Percentiles rank a stretch among this genome's conserved stretches.
Evolutionary conservation across 257 asterid genomes (phyloP).

Genomic region (Echium plantagineum): DNA sequence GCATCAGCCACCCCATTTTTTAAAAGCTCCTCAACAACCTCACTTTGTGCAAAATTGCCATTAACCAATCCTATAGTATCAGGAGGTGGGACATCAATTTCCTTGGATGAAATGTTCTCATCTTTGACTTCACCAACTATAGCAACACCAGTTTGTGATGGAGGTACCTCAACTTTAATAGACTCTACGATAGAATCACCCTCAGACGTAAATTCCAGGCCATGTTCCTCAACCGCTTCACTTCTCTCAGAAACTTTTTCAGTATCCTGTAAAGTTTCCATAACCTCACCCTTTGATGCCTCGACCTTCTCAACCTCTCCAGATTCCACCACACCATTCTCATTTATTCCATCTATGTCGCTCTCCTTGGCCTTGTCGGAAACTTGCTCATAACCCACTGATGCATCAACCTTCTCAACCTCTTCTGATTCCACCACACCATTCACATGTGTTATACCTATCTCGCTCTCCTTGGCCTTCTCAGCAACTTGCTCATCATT

Average conservation of each 20-base stretch:
- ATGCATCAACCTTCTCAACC: conserved; percentile 3
- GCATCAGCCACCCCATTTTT: conserved; percentile 15
- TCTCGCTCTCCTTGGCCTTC: conserved; percentile 5
- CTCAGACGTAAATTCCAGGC: conserved; percentile 16
- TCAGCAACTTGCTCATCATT: conserved; percentile 5
- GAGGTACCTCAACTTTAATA: conserved; percentile 22
- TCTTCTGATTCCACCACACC: conserved; percentile 18
- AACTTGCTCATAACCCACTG: conserved; percentile 5
- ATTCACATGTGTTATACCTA: conserved; percentile 9
- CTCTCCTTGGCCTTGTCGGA: conserved; percentile 4
- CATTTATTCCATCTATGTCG: conserved; percentile 6
- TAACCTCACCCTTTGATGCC: conserved; percentile 1
- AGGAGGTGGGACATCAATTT: conserved; percentile 17
- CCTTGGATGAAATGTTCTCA: conserved; percentile 17
- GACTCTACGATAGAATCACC: conserved; percentile 40
- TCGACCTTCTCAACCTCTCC: conserved; percentile 10
- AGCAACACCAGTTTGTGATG: conserved; percentile 23
- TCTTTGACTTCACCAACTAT: conserved; percentile 31
- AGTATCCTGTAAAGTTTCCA: background rate
- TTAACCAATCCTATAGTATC: conserved; percentile 13
- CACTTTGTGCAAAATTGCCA: conserved; percentile 17
- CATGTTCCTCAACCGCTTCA: conserved; percentile 16
- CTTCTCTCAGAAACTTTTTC: conserved; percentile 4
- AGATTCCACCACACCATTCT: conserved; percentile 18
- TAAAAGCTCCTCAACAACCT: conserved; percentile 13